Percentiles rank a stretch among this genome's conserved stretches.
These are phyloP conservation scores for Flaveria floridana DNA, from an alignment of 140 eudicot species.

Conservation along the genomic window DNA sequence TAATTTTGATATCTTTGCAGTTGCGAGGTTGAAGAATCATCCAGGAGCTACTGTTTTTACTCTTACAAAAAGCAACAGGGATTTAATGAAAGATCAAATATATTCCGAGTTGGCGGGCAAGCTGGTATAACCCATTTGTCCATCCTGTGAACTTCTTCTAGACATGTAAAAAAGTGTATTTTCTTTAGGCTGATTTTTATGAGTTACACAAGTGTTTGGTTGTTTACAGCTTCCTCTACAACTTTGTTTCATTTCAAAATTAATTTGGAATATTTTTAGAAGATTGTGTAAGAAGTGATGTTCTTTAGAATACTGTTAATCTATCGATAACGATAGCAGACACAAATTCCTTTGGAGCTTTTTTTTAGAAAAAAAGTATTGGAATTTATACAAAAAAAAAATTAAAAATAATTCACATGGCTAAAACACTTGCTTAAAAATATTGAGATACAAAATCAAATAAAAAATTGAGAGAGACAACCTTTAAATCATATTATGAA, in stretches of 20 bases:
- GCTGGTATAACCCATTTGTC: slow-evolving; percentile 22
- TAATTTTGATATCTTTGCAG: slow-evolving; percentile 37
- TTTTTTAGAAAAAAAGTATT: background rate
- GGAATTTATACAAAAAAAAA: background rate
- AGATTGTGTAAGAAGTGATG: background rate
- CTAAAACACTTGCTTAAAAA: background rate
- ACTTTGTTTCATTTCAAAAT: background rate
- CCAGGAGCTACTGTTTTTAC: slow-evolving; percentile 63
- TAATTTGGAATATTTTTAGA: background rate
- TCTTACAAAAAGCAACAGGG: slow-evolving; percentile 60
- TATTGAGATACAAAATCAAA: background rate
- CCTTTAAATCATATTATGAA: background rate
- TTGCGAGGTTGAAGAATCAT: slow-evolving; percentile 81
- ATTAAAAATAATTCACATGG: background rate
- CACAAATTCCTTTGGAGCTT: background rate
- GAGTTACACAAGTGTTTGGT: background rate
- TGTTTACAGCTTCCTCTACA: slow-evolving; percentile 2
- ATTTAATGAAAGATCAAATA: slow-evolving; percentile 58
- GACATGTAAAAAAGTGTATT: background rate
- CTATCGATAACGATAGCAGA: background rate
- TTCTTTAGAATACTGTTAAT: background rate
- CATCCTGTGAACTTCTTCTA: background rate
- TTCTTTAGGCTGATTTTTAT: background rate
- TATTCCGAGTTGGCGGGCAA: slow-evolving; percentile 39
- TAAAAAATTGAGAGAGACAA: background rate